Percentiles rank a stretch among this genome's conserved stretches.
Conservation (phyloP, 1,284 basidiomycete species). For the Cryptococcus maquisensis region DNA sequence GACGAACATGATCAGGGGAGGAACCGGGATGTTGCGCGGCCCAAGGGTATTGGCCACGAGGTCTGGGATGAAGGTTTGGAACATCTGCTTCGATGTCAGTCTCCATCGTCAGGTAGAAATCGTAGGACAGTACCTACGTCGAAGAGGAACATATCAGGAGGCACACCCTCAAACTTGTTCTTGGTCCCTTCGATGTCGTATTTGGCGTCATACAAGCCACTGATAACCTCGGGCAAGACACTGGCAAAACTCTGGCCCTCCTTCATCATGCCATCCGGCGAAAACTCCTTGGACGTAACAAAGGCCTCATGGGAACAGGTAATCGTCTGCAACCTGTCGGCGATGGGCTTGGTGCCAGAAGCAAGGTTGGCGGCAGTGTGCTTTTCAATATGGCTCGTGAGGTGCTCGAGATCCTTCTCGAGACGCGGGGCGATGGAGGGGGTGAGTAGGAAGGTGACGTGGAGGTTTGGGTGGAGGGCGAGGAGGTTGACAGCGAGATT, state of each 20-base stretch:
- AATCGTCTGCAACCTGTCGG: conserved; percentile 1
- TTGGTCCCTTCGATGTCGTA: not conserved
- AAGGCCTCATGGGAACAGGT: conserved; percentile 4
- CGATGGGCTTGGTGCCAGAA: not conserved
- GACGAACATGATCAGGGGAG: too few relatives aligned
- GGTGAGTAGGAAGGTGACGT: conserved; percentile 17
- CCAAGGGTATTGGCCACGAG: too few relatives aligned
- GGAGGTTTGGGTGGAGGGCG: conserved; percentile 17
- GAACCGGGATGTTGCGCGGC: too few relatives aligned
- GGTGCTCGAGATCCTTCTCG: conserved; percentile 13
- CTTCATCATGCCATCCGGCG: not conserved
- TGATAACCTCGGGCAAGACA: conserved; percentile 11
- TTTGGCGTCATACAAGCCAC: conserved; percentile 2
- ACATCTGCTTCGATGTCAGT: conserved; percentile 10
- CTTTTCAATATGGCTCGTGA: not conserved
- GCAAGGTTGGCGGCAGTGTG: not conserved
- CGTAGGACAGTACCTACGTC: conserved; percentile 15
- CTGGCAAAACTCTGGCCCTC: conserved; percentile 17
- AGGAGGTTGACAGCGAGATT: conserved; percentile 22
- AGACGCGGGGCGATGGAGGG: conserved; percentile 10
- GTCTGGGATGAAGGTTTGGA: too few relatives aligned
- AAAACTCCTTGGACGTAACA: conserved; percentile 1
- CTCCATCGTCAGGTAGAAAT: not conserved
- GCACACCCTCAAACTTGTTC: conserved; percentile 17
- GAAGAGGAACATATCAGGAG: conserved; percentile 14